Base-by-base conservation (phyloP, 2,329 filamentous ascomycete species). In the Apiospora marii region DNA sequence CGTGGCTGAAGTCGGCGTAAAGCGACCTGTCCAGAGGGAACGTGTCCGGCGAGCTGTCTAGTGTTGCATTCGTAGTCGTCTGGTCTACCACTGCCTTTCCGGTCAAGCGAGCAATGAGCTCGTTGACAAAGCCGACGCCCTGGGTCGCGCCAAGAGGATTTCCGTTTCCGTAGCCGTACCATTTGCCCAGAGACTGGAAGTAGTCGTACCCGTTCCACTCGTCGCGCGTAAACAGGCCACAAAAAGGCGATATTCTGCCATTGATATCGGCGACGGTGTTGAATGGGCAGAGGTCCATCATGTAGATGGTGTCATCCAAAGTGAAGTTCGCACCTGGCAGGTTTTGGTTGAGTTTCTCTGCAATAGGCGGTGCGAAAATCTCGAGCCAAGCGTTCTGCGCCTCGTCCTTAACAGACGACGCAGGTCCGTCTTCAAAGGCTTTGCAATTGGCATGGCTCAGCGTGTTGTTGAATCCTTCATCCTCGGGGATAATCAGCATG, bases 211-310 rank as follows among this genome's bases (percentile, higher is more conserved):
- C 84, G 48, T 85, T 83, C 93, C 94, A 98, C 82, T 97, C 94
- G 0, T 87, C 81, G 19, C 86, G 80, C 0, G 89, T 91, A 83
- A 98, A 98, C 37, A 98, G 85, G 19, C 81, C 80, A 82, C 95
- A 98, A 83, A 98, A 97, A 0, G 86, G 84, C 0, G 94, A 94
- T 13, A 92, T 80, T 24, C 82, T 86, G 5, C 84, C 88, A 3
- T 87, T 83, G 0, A 82, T 79, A 7, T 89, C 85, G 12, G 92
- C 90, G n/a, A 97, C 90, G 0, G 94, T 96, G 76, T 92, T 88
- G 83, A 94, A 98, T 0, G 95, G 92, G 78, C 95, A 98, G 73
- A 98, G 86, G 77, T 98, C 94, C 94, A 98, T 98, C 46, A 98
- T 80, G 72, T 88, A 89, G 72, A 95, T 85, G 0, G 91, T 89